Base-by-base conservation (phyloP, 2,329 filamentous ascomycete species). In the Talaromyces sp. region DNA sequence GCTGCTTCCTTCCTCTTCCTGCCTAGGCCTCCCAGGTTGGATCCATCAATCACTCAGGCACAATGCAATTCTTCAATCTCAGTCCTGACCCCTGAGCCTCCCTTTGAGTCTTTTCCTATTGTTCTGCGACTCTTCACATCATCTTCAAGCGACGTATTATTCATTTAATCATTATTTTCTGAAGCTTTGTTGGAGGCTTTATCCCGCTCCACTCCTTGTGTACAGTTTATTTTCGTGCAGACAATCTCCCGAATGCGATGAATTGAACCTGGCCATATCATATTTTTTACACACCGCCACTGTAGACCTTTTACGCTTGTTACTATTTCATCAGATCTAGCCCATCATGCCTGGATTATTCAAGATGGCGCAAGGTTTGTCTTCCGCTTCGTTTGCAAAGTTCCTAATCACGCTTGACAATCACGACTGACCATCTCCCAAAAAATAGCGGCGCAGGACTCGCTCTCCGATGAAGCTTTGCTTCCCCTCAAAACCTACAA, bases 401-500 rank as follows among this genome's bases (percentile, higher is more conserved):
- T 56, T 14, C 33, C 33, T 37, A 24, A 27, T 24, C 31, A 27
- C 50, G 45, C 16, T 22, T 50, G 59, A 14, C 22, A 11, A 13
- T 47, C 41, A 31, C 39, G 31, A 37, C 37, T 60, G 22, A 64
- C 27, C 56, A 47, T 39, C 33, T 54, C 27, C 24, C 9, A 14
- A n/a, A 52, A 24, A 62, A 59, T 48, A 78, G 78, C 76, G 72
- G 75, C 73, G 68, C 78, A 78, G 72, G 84, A 87, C 68, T 85
- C 83, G 70, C 82, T 98, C 71, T 96, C 93, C 33, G 92, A 97
- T 73, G 93, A 98, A 73, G 92, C 92, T 63, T 86, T 99, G 71
- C 84, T 90, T 67, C 93, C 97, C 77, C 88, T 99, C 72, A 95
- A 93, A 80, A 89, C 90, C 66, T 99, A 99, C 88, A 96, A 97